These are phyloP conservation scores for Coccomyxa subellipsoidea DNA, from an alignment of 163 green algal genomes.

Conservation along the genomic window DNA sequence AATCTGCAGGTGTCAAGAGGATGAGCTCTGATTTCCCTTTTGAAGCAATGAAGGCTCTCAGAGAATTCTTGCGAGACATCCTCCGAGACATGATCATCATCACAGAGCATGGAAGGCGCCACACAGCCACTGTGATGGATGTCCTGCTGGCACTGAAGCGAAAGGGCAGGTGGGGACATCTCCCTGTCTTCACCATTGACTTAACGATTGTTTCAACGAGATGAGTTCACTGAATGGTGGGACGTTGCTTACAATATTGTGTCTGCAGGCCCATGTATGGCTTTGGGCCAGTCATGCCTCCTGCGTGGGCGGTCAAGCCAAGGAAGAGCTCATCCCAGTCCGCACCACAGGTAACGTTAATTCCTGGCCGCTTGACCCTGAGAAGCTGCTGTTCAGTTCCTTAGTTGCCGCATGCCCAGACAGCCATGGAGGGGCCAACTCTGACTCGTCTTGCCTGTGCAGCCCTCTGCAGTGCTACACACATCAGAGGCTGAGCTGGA, in stretches of 20 bases:
- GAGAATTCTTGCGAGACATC: not conserved
- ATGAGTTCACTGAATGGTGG: not conserved
- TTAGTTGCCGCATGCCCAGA: not conserved
- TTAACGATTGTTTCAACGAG: not conserved
- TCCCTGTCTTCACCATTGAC: not conserved
- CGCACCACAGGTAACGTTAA: not conserved
- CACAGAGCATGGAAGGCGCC: not conserved
- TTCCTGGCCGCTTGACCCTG: not conserved
- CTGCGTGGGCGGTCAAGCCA: not conserved
- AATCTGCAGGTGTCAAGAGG: not conserved
- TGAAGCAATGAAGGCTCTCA: not conserved
- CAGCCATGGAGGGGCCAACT: not conserved
- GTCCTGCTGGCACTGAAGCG: conserved; percentile 8
- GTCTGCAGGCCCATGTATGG: not conserved
- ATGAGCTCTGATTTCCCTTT: not conserved
- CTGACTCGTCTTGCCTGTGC: not conserved
- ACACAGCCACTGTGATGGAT: conserved; percentile 2
- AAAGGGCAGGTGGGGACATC: not conserved
- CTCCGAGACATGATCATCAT: not conserved
- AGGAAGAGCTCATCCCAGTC: not conserved
- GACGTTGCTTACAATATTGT: not conserved
- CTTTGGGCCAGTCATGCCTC: not conserved
- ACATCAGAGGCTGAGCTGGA: not conserved
- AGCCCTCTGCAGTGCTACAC: not conserved
- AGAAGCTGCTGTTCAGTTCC: too few relatives aligned